Evolutionary conservation across 2,329 filamentous ascomycete genomes (phyloP).

Genomic region (Dryadomyces quercivorus): DNA sequence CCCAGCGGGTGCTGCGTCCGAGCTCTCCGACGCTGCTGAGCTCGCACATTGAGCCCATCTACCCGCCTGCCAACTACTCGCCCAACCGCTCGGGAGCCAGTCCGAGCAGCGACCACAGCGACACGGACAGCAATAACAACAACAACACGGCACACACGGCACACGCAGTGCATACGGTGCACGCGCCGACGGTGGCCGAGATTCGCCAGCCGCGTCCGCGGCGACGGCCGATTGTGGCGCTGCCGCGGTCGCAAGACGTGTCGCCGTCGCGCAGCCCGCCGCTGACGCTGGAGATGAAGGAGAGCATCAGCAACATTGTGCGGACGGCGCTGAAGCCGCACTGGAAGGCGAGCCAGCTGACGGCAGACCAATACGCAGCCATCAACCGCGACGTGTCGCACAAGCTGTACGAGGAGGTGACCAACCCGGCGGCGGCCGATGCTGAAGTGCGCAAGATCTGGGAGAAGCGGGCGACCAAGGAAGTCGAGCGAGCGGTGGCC

Average conservation of each 20-base stretch:
- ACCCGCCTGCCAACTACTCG: conserved; percentile 64
- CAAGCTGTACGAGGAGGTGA: conserved; percentile 65
- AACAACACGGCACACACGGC: not conserved
- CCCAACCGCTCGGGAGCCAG: conserved; percentile 32
- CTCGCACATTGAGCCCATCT: conserved; percentile 60
- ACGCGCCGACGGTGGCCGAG: conserved; percentile 26
- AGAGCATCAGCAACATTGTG: conserved; percentile 81
- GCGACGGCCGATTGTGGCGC: conserved; percentile 29
- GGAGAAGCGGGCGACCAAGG: conserved; percentile 64
- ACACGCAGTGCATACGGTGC: conserved; percentile 20
- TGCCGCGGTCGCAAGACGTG: conserved; percentile 43
- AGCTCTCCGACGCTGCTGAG: conserved; percentile 56
- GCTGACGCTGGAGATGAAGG: conserved; percentile 73
- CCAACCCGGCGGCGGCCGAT: conserved; percentile 44
- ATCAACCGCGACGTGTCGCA: conserved; percentile 88
- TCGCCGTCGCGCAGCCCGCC: conserved; percentile 49
- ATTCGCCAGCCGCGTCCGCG: conserved; percentile 40
- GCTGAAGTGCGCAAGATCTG: conserved; percentile 55
- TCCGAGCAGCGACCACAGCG: conserved; percentile 29
- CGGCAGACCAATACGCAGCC: conserved; percentile 78
- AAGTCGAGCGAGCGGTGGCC: conserved; percentile 65
- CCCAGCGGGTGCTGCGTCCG: conserved; percentile 45
- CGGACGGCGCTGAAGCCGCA: conserved; percentile 69
- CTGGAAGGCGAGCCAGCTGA: conserved; percentile 68
- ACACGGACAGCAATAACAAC: conserved; percentile 15